Conservation (phyloP, 306 rosid species). For the Begonia peltatifolia region DNA sequence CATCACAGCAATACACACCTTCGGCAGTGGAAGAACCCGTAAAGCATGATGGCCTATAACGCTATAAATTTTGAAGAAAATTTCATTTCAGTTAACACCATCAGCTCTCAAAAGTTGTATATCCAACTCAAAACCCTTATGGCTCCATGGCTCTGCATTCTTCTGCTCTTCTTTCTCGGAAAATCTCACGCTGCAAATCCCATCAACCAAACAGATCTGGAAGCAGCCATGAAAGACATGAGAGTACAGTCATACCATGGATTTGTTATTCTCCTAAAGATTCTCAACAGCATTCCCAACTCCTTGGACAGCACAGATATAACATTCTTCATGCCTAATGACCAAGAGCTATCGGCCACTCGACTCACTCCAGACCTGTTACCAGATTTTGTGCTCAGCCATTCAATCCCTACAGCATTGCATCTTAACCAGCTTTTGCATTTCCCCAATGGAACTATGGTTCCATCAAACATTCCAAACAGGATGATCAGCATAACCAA, state of each 20-base stretch:
- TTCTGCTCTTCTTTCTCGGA: constrained; percentile 19
- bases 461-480: constrained; percentile 36
- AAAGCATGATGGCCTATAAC: not conserved
- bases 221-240: constrained; percentile 40
- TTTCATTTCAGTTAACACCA: too few species aligned
- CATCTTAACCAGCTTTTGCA: constrained; percentile 25
- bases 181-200: constrained; percentile 18
- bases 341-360: constrained; percentile 32
- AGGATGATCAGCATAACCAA: constrained; percentile 34
- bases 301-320: constrained; percentile 20
- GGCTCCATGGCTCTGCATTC: constrained; percentile 33
- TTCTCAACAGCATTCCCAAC: constrained; percentile 26
- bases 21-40: not conserved
- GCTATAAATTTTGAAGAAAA: not conserved
- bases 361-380: constrained; percentile 16
- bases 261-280: constrained; percentile 47
- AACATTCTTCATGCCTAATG: constrained; percentile 44
- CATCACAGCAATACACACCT: constrained; percentile 2
- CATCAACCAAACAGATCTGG: constrained; percentile 33
- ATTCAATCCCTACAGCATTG: constrained; percentile 36
- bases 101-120: not conserved
- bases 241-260: constrained; percentile 35
- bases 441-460: constrained; percentile 41
- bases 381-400: constrained; percentile 31
- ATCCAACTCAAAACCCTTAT: constrained; percentile 8